Conservation (phyloP, 2,329 filamentous ascomycete genomes). For the Rutstroemia sp. region DNA sequence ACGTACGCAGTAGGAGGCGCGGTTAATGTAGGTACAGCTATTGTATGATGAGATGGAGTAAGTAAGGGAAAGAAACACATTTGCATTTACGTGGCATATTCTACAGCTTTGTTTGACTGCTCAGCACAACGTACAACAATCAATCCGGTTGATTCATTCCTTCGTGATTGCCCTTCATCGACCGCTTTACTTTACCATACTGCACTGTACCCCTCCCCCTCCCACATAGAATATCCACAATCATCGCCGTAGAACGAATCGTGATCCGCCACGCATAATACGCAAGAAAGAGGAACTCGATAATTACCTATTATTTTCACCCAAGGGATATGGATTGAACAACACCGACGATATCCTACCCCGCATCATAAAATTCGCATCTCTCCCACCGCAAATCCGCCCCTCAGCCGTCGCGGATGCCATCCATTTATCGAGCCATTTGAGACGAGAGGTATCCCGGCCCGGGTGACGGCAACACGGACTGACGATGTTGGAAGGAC, state of each 20-base stretch:
- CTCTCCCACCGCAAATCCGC: background rate
- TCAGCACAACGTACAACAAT: background rate
- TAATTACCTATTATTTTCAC: background rate
- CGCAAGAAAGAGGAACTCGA: background rate
- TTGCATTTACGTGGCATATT: conserved; percentile 1
- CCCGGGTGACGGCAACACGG: conserved; percentile 64
- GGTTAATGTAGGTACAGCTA: background rate
- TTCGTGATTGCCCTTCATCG: background rate
- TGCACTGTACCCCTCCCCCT: background rate
- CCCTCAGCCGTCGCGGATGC: conserved; percentile 18
- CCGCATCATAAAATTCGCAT: background rate
- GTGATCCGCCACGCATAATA: conserved; percentile 3
- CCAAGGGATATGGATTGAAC: conserved; percentile 16
- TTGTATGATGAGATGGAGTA: background rate
- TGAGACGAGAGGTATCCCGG: conserved; percentile 37
- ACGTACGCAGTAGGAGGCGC: no score
- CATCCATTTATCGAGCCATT: conserved; percentile 8
- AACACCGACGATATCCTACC: background rate
- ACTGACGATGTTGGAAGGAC: conserved; percentile 84
- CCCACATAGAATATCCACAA: background rate
- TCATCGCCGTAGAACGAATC: conserved; percentile 1
- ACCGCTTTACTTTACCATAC: background rate
- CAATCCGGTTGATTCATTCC: background rate
- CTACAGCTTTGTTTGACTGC: background rate
- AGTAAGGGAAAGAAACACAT: background rate